Evolutionary conservation across 352 stramenopile genomes (phyloP), one percentile per base, ranked within the genome.

Genomic region (Aphanomyces cochlioides): DNA sequence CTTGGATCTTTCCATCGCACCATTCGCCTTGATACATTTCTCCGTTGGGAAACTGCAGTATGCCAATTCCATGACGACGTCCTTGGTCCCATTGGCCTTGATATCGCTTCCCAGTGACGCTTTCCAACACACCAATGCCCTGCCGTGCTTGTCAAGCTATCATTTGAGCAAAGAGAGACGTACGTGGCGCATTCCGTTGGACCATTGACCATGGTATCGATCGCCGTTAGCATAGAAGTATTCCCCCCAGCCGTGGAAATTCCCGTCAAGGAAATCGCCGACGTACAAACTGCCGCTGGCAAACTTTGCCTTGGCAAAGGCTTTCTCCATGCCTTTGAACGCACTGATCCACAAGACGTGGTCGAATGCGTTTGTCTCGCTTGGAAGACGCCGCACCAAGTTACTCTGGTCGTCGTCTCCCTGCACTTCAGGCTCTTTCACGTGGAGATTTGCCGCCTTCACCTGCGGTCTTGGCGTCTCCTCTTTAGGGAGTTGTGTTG

Each of bases 21-120:
- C 93, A 98, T 58, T 96, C 70, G 0, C 93, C 93, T 45, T 89
- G 72, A 71, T 96, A 98, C 8, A 75, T 73, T 67, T 97, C 94
- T 4, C 93, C 93, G 63, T 80, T 92, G 0, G 79, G 65, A 28
- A 86, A 76, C 6, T 80, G 90, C 13, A 93, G 66, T n/a, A 93
- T 83, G 10, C 93, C 93, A 17, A 87, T 36, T 0, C 92, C 92
- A 48, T 98, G 84, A 56, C 87, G 89, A 19, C 47, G 70, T n/a
- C 90, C 90, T n/a, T 81, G 67, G 6, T 73, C 47, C 87, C 88
- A 97, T 41, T 91, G 78, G 2, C 86, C 86, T 45, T 82, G 73
- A 63, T 90, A 93, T 60, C 90, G 82, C 40, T 76, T 82, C 3
- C 84, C 81, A 60, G 78, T 69, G 0, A 61, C 58, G 50, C 83